Evolutionary conservation across 2,329 filamentous ascomycete species (phyloP).

Genomic region (Ustulina deusta): DNA sequence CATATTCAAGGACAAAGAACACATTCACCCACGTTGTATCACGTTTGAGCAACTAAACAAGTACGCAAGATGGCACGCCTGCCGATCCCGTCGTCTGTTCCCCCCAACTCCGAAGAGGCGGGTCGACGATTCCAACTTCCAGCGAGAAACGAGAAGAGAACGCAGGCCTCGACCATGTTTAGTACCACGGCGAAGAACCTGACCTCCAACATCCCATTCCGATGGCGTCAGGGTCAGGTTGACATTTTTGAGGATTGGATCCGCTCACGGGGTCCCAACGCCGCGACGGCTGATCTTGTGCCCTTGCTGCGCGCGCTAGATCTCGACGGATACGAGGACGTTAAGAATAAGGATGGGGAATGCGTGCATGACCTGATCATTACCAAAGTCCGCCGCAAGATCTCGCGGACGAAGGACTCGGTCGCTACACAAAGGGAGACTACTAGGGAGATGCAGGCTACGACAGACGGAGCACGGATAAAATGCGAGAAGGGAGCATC

Average conservation of each 20-base stretch:
- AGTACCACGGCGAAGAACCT: constrained; percentile 16
- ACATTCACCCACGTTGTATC: neutral
- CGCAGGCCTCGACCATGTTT: constrained; percentile 28
- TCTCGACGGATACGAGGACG: constrained; percentile 30
- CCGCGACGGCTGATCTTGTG: constrained; percentile 13
- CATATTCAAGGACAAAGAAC: neutral
- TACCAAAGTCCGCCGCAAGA: constrained; percentile 24
- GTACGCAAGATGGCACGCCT: neutral
- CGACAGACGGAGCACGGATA: no score
- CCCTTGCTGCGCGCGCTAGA: constrained; percentile 24
- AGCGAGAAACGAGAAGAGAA: constrained; percentile 8
- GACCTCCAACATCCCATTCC: constrained; percentile 21
- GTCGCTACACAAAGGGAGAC: neutral
- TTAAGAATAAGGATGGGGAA: constrained; percentile 6
- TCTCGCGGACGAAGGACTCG: neutral
- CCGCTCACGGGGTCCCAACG: constrained; percentile 11
- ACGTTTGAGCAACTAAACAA: neutral
- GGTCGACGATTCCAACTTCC: constrained; percentile 4
- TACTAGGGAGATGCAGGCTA: neutral
- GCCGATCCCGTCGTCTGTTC: no score
- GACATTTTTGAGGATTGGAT: constrained; percentile 32
- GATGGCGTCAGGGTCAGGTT: constrained; percentile 14
- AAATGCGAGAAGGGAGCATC: neutral
- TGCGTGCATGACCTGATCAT: constrained; percentile 29
- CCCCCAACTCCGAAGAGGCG: neutral